Evolutionary conservation across 2,329 filamentous ascomycete genomes (phyloP), one percentile per base, ranked within the genome.

Genomic region (Fusarium xylarioides): DNA sequence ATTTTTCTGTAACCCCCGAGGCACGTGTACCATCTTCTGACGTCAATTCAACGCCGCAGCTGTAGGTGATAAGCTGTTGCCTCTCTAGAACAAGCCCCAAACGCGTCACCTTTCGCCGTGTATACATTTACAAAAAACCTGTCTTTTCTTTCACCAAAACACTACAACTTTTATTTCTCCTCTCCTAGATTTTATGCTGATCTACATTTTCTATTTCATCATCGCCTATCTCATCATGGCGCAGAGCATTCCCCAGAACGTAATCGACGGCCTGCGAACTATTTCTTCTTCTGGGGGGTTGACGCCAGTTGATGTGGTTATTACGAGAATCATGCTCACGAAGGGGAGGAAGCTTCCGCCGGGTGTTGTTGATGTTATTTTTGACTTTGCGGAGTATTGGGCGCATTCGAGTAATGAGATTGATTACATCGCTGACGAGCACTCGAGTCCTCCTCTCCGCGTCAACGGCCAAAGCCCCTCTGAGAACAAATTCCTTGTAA

Each of bases 321-420:
- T 86, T 2, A 83, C 86, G 16, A 87, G 87, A 59, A 75, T 82
- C 18, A 83, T 88, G 78, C 77, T 91, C n/a, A 76, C 75, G 32
- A 82, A 83, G 58, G 81, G 79, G 16, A 79, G 80, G 11, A 78
- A 77, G 5, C 80, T 91, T 4, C 90, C 90, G 1, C 78, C 83
- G 4, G 90, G 91, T 67, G 66, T 92, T 0, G 81, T 90, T 42
- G 86, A 91, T 74, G 77, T 79, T 50, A 85, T 92, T 50, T 79
- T 91, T 60, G 89, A 92, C 74, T 78, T 82, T 34, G 90, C 89
- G 61, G 89, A 91, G 79, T 91, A 91, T 79, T 92, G 90, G 90
- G 86, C 86, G 19, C 86, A 86, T 71, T 85, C 86, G 4, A 79
- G 74, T 56, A 82, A 80, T 28, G 77, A 77, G 34, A 70, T 82